Percentiles rank a stretch among this genome's conserved stretches.
phyloP scores from a whole-genome alignment of 768 basidiomycete species.

The Boletus edulis region DNA sequence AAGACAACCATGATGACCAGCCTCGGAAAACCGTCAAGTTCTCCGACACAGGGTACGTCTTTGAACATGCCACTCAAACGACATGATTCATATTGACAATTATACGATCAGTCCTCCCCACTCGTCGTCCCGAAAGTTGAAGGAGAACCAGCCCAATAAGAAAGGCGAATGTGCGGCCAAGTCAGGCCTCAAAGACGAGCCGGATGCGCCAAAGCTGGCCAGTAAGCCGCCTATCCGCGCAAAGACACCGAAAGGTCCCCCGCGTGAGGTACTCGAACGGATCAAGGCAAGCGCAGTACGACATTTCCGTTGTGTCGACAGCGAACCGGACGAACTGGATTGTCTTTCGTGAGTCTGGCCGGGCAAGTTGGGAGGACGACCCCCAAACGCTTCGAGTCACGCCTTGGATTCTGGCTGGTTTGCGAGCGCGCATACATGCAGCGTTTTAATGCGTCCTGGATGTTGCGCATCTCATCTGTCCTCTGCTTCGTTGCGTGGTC shows the following conservation, averaged over 20 bases:
- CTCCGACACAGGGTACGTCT: slow-evolving; percentile 14
- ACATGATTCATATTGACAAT: background rate
- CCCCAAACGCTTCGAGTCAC: background rate
- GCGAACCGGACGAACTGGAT: slow-evolving; percentile 47
- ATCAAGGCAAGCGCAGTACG: slow-evolving; percentile 32
- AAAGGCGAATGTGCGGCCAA: background rate
- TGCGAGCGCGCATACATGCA: background rate
- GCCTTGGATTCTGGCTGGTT: background rate
- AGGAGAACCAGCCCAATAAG: slow-evolving; percentile 30
- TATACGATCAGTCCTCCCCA: slow-evolving; percentile 2
- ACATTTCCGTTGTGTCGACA: slow-evolving; percentile 18
- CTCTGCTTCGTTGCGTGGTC: background rate
- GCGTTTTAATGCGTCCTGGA: background rate
- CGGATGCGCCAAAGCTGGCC: background rate
- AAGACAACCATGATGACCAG: slow-evolving; percentile 20
- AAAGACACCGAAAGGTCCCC: slow-evolving; percentile 34
- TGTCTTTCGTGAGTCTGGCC: slow-evolving; percentile 37
- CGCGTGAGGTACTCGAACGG: slow-evolving; percentile 38
- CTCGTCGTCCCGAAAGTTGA: slow-evolving; percentile 31
- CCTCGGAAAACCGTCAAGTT: slow-evolving; percentile 22
- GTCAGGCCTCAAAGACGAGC: background rate
- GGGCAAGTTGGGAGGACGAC: too few species aligned
- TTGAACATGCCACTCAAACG: background rate
- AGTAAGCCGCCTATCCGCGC: slow-evolving; percentile 2
- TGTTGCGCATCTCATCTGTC: background rate